phyloP scores from a whole-genome alignment of 2,329 filamentous ascomycete genomes.

The Xylariaceae sp. region DNA sequence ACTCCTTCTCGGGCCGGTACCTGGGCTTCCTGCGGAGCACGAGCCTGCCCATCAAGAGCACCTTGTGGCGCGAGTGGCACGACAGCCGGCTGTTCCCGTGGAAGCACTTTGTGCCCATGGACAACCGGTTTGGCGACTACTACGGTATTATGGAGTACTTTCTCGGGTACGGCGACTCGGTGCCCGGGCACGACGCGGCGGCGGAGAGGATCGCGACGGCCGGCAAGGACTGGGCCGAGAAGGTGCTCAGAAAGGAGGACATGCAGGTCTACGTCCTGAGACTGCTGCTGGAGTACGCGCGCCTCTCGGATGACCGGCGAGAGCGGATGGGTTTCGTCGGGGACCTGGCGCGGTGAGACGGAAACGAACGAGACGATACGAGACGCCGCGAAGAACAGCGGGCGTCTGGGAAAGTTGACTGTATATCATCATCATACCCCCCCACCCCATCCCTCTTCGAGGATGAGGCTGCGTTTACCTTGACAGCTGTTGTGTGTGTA shows the following conservation, averaged over 20 bases:
- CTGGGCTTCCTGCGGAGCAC: conserved; percentile 62
- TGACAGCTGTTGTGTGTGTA: no score
- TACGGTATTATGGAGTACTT: conserved; percentile 72
- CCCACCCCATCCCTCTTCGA: no score
- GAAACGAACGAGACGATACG: not conserved
- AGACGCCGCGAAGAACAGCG: conserved; percentile 3
- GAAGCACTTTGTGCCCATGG: conserved; percentile 77
- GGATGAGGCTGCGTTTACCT: no score
- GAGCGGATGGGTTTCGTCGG: conserved; percentile 49
- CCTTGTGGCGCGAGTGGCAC: conserved; percentile 75
- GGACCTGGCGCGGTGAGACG: conserved; percentile 32
- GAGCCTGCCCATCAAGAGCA: conserved; percentile 67
- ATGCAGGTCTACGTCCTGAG: conserved; percentile 65
- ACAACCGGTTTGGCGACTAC: conserved; percentile 64
- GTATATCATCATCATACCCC: no score
- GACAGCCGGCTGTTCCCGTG: conserved; percentile 66
- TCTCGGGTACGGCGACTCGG: conserved; percentile 45
- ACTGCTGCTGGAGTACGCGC: conserved; percentile 56
- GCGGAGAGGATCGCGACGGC: conserved; percentile 58
- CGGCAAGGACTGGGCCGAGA: conserved; percentile 62
- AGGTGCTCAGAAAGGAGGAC: conserved; percentile 61
- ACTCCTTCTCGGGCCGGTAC: conserved; percentile 62
- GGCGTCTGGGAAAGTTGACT: not conserved
- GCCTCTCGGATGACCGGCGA: conserved; percentile 43
- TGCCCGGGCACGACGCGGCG: conserved; percentile 42